A percentile compares a stretch with the other conserved stretches of the same genome.
Conservation (phyloP, 1,284 basidiomycete genomes). For the Austroboletus sp. region DNA sequence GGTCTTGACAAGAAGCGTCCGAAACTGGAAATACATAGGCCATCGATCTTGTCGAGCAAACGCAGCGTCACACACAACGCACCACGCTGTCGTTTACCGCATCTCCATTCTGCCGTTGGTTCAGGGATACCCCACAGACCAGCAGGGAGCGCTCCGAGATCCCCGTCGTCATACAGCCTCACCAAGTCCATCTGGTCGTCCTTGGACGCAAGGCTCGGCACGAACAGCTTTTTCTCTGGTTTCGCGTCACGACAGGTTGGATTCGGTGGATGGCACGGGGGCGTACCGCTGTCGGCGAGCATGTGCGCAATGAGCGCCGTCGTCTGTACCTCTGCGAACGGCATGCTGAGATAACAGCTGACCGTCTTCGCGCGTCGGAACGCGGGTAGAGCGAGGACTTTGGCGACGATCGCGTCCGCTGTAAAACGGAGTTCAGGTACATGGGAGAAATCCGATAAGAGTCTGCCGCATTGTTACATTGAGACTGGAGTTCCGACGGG, state of each 20-base stretch:
- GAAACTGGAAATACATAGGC: conserved; percentile 35
- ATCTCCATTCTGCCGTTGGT: conserved; percentile 45
- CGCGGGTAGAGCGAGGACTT: conserved; percentile 44
- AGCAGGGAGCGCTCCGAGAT: conserved; percentile 49
- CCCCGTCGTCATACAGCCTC: conserved; percentile 50
- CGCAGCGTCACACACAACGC: conserved; percentile 13
- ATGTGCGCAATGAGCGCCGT: conserved; percentile 32
- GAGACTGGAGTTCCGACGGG: conserved; percentile 44
- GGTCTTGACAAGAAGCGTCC: conserved; percentile 35
- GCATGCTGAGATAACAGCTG: conserved; percentile 77
- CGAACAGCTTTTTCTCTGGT: conserved; percentile 61
- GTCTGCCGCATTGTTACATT: conserved; percentile 40
- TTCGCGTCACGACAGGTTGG: not conserved
- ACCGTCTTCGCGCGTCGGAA: conserved; percentile 47
- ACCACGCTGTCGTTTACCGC: conserved; percentile 47
- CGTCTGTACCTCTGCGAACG: conserved; percentile 61
- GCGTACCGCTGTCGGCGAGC: conserved; percentile 23
- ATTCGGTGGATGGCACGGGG: not conserved
- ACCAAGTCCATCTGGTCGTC: conserved; percentile 60
- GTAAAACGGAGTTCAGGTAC: not conserved
- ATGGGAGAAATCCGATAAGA: not conserved
- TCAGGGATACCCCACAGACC: conserved; percentile 73
- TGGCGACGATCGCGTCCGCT: conserved; percentile 51
- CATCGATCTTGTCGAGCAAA: not conserved
- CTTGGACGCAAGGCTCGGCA: conserved; percentile 54